Evolutionary conservation across 345 rosid genomes (phyloP).

Genomic region (Brassica juncea): DNA sequence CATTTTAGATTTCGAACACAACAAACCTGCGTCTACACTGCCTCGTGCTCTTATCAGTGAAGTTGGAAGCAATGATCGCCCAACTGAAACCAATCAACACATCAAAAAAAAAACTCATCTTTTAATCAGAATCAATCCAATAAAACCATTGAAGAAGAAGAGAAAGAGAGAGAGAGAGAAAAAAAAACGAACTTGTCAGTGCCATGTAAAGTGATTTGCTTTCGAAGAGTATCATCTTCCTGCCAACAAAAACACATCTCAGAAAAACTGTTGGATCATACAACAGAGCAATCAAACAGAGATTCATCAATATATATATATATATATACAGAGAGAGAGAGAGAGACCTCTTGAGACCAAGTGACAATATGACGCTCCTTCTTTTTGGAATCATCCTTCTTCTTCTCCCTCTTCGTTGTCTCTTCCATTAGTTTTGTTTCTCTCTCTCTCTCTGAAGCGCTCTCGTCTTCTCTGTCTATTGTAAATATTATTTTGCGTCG

Average conservation of each 20-base stretch:
- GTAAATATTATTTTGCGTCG: constrained; percentile 25
- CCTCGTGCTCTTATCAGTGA: constrained; percentile 90
- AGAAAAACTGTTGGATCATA: constrained; percentile 22
- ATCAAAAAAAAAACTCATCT: not conserved
- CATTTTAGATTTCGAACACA: not conserved
- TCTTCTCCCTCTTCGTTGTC: constrained; percentile 56
- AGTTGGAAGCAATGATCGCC: constrained; percentile 89
- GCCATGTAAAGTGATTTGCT: constrained; percentile 78
- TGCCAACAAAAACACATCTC: constrained; percentile 30
- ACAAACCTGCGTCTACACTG: constrained; percentile 94
- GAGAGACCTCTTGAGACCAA: constrained; percentile 69
- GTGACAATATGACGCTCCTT: constrained; percentile 90
- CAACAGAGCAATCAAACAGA: constrained; percentile 20
- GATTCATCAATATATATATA: constrained; percentile 18
- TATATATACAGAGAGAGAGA: not conserved
- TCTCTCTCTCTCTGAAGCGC: constrained; percentile 31
- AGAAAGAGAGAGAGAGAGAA: not conserved
- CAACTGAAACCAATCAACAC: constrained; percentile 57
- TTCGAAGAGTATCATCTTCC: constrained; percentile 94
- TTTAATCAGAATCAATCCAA: constrained; percentile 27
- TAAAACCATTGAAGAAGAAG: not conserved
- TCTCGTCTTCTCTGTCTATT: constrained; percentile 27
- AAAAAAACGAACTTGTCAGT: constrained; percentile 70
- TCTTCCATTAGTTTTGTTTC: constrained; percentile 47
- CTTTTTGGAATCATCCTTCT: constrained; percentile 72